Base-by-base conservation (phyloP, 345 rosid genomes). In the Anastatica hierochuntica region DNA sequence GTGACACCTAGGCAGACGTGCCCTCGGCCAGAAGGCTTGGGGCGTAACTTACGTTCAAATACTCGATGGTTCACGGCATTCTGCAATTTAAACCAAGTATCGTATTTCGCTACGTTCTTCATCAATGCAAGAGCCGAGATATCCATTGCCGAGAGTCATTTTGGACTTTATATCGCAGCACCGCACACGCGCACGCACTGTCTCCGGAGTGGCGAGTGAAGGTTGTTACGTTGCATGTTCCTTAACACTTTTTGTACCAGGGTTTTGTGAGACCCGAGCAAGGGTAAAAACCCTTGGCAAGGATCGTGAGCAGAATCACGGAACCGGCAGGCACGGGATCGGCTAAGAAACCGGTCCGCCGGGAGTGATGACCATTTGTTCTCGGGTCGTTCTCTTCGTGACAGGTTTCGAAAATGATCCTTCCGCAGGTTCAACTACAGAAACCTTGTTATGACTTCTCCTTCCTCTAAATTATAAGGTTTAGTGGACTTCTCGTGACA, bases 371-470 rank as follows among this genome's bases (percentile, higher is more conserved):
- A 35, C 12, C 38, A 6, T 14, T n/a, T 35, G 14, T 35, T 35
- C 38, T 35, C 38, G 14, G 56, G 56, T 64, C 30, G 13, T 55
- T 46, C 50, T 39, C 43, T 54, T 44, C 23, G 29, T 14, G 18
- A 40, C 43, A 64, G 51, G 69, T 40, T 18, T 58, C 41, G 71
- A 58, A 47, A 66, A 58, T 66, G 59, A 65, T 65, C 38, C 38
- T 35, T 12, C 14, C 14, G 14, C 38, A n/a, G 14, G 38, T n/a
- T 35, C 38, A n/a, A 14, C 36, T 31, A 31, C 36, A n/a, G 36
- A 31, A 31, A 31, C 36, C 36, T 31, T 31, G n/a, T 31, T 31
- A 31, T n/a, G 36, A 31, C 12, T 31, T 31, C 36, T 31, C 36
- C 36, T 31, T 31, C 36, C 36, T 10, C 36, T 31, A 31, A 31